Base-by-base conservation (phyloP, 2,329 filamentous ascomycete genomes). In the Cladosporium sp. region DNA sequence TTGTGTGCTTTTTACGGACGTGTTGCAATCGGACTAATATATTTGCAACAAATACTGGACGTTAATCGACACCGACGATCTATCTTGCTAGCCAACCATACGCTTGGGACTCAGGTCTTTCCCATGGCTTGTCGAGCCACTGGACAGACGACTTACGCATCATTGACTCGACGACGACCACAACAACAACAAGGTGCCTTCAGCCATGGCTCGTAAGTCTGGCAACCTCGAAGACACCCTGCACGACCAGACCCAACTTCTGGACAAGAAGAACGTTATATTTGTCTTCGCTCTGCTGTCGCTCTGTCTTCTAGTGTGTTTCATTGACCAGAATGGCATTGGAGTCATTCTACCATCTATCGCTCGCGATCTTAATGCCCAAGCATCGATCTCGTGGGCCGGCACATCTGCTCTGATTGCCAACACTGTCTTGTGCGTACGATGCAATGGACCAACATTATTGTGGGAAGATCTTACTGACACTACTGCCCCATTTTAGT, bases 241-340 rank as follows among this genome's bases (percentile, higher is more conserved):
- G 49, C 81, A 84, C 72, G 83, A 87, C 71, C 86, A 88, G 72
- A 86, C 82, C 10, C 86, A 88, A 66, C 80, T 87, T 21, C 78
- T 88, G 1, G 84, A 85, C 0, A 80, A 79, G 47, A 78, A 76
- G 11, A 79, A 86, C 68, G 76, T 86, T 4, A 64, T 86, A 12
- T 70, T 81, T 51, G 84, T 87, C 54, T 86, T 88, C 66, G 74
- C 75, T 6, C 81, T 81, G 3, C 77, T 88, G 12, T 80, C 86
- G 1, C 76, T 84, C 15, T 82, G 84, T 0, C 76, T 88, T 7
- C 75, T 87, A 18, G 83, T 88, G 36, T 82, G 80, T 14, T 86
- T 84, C 67, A 82, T 86, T 62, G 85, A 88, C 71, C 85, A 87
- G 68, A 87, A 86, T 74, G 82, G 83, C 44, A 84, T 88, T 64